Evolutionary conservation across 164 flowering plant genomes (phyloP), one percentile per base, ranked within the genome.

Genomic region (Vitis cinerea): DNA sequence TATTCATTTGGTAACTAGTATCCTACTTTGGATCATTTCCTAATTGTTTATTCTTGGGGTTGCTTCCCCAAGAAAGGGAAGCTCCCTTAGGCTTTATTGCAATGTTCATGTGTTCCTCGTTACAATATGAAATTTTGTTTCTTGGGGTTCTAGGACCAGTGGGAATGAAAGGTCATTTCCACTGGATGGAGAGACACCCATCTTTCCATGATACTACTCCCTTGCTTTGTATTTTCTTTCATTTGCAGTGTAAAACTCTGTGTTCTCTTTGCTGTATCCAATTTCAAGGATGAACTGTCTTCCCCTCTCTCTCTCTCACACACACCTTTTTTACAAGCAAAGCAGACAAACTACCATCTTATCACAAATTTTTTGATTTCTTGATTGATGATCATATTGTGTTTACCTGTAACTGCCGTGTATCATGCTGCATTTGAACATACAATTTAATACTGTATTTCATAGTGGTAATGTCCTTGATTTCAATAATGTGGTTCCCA

Each of bases 11-110:
- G 13, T 50, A 51, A 37, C 44, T 37, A 37, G 4, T 37, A 37
- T 37, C 44, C 44, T 37, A 37, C 44, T 37, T 64, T 30, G 61
- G 52, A 9, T 65, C 50, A 65, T 51, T 71, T 63, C 63, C 63
- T 60, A 30, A 68, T 76, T 72, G 57, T 64, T 72, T 68, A 76
- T 76, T 76, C 75, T 76, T 72, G 47, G 63, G 69, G 69, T 13
- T 64, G 8, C 13, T 17, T 70, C 57, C 66, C 56, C 61, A 59
- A 66, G 48, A 50, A 59, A 55, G 71, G 74, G 66, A 49, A 56
- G 44, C 27, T 27, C 64, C 47, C 19, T 55, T 55, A 31, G 31
- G 31, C 10, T 63, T 63, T 55, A 30, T 50, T 73, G 47, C 11
- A 30, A 17, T n/a, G 7, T 44, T 64, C 52, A 50, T n/a, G 51